Percentiles rank a stretch among this genome's conserved stretches.
These are phyloP conservation scores for Beverwykella pulmonaria DNA, from an alignment of 495 filamentous ascomycete genomes.

Conservation along the genomic window DNA sequence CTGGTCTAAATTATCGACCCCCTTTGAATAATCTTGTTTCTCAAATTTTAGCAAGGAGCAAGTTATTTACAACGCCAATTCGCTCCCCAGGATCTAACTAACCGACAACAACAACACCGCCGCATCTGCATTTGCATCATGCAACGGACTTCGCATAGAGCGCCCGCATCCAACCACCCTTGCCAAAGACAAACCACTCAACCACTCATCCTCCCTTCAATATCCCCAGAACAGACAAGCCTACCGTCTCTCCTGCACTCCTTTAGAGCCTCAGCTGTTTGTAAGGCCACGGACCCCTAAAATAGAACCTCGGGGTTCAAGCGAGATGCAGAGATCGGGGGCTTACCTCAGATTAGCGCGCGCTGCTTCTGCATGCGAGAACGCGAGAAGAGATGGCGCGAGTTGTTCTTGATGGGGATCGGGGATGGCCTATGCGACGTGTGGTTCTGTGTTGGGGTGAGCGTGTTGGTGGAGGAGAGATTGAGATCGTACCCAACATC, in stretches of 20 bases:
- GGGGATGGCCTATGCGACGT: no score
- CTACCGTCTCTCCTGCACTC: neutral
- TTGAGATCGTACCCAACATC: no score
- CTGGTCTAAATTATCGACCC: no score
- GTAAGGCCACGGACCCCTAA: neutral
- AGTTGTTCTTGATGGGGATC: neutral
- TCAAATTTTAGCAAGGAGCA: no score
- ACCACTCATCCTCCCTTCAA: neutral
- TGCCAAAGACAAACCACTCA: neutral
- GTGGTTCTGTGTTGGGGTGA: no score
- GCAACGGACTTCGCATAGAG: neutral
- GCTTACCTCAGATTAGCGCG: slow-evolving; percentile 4
- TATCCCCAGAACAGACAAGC: neutral
- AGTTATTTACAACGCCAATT: neutral
- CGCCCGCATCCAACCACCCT: neutral
- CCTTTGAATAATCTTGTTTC: no score
- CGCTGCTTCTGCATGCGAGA: neutral
- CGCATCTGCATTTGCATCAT: neutral
- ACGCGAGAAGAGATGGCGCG: neutral
- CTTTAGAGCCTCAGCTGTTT: neutral
- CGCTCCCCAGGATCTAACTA: neutral
- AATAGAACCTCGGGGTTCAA: slow-evolving; percentile 1
- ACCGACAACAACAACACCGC: neutral
- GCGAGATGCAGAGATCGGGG: neutral
- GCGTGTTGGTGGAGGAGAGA: no score